Conservation (phyloP, 352 stramenopile species). For the Thalassiosira hispida region DNA sequence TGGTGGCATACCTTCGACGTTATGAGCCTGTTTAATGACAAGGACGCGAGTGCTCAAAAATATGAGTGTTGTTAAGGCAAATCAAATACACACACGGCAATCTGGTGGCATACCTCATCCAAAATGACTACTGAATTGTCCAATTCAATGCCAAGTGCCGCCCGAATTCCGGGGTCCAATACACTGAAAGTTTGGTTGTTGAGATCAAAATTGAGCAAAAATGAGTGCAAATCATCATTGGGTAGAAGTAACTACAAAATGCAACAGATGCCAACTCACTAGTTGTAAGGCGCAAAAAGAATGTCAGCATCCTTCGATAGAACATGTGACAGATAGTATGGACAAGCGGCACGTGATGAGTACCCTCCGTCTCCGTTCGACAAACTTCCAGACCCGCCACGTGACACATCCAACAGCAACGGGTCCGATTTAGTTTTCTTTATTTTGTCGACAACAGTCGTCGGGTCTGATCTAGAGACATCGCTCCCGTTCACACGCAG, state of each 20-base stretch:
- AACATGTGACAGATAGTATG: constrained; percentile 73
- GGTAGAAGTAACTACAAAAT: not conserved
- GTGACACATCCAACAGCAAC: constrained; percentile 64
- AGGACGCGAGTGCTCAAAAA: too few relatives aligned
- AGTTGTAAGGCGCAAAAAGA: constrained; percentile 79
- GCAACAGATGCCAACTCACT: constrained; percentile 35
- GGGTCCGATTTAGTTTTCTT: constrained; percentile 32
- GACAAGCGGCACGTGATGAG: constrained; percentile 65
- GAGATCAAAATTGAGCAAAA: too few relatives aligned
- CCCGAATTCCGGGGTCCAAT: constrained; percentile 72
- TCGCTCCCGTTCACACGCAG: constrained; percentile 64
- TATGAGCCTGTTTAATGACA: too few relatives aligned
- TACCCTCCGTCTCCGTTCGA: constrained; percentile 38
- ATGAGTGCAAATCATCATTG: not conserved
- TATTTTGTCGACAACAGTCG: constrained; percentile 40
- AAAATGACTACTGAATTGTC: constrained; percentile 69
- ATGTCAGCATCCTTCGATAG: constrained; percentile 65
- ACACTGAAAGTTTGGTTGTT: constrained; percentile 30
- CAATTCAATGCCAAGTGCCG: constrained; percentile 63
- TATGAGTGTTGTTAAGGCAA: too few relatives aligned
- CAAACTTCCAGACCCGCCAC: constrained; percentile 30
- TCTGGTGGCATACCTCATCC: too few relatives aligned
- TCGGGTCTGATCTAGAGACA: constrained; percentile 25
- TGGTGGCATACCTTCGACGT: too few relatives aligned
- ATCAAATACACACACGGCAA: too few relatives aligned